These are phyloP conservation scores for Geotrichum cucujoidarum DNA, from an alignment of 1,139 yeast species.

Conservation along the genomic window DNA sequence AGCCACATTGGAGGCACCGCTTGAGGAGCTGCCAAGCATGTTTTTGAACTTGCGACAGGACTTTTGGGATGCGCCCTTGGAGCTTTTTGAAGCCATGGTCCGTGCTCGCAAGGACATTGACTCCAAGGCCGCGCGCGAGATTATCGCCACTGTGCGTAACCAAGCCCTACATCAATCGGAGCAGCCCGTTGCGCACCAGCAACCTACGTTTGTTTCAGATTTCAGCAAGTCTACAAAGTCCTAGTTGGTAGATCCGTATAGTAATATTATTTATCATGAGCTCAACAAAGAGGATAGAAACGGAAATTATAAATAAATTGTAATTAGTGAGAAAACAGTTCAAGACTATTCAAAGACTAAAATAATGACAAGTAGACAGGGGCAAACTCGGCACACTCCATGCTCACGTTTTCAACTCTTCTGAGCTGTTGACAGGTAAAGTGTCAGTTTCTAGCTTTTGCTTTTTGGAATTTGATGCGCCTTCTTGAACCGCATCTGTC, in stretches of 20 bases:
- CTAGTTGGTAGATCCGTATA: too few species aligned
- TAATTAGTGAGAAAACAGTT: background rate
- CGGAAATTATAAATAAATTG: background rate
- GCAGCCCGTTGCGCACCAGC: conserved; percentile 26
- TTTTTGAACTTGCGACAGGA: conserved; percentile 66
- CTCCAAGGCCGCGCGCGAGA: conserved; percentile 32
- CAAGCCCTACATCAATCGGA: conserved; percentile 30
- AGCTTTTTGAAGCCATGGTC: conserved; percentile 39
- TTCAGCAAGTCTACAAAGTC: conserved; percentile 22
- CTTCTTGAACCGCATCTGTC: conserved; percentile 46
- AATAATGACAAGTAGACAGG: background rate
- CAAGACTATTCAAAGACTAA: too few species aligned
- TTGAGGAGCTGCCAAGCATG: conserved; percentile 48
- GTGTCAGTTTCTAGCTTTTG: background rate
- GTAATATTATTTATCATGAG: too few species aligned
- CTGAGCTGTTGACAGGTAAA: too few species aligned
- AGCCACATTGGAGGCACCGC: conserved; percentile 53
- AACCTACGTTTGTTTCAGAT: conserved; percentile 26
- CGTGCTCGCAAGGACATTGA: conserved; percentile 38
- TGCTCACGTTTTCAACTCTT: too few species aligned
- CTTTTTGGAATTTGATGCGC: background rate
- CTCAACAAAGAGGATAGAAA: background rate
- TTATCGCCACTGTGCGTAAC: conserved; percentile 34
- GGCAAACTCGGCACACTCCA: too few species aligned
- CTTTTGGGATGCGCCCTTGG: conserved; percentile 51